Conservation (phyloP, 1,284 basidiomycete species). For the Sparassis latifolia region DNA sequence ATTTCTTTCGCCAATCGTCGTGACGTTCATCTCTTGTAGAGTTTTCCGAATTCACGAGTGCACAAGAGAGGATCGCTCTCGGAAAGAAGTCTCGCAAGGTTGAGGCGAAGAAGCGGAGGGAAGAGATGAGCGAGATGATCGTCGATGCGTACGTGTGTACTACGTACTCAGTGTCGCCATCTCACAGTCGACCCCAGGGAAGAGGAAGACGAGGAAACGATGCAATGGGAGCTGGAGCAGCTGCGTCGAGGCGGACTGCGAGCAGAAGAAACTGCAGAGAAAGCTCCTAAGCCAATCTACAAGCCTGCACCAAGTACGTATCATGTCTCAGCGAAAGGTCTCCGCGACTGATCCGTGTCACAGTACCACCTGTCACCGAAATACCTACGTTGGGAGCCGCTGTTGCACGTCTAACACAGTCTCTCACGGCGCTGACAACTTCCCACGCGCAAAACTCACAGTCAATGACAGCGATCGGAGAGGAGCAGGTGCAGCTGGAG, state of each 20-base stretch:
- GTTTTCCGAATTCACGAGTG: constrained; percentile 85
- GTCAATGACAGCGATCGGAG: constrained; percentile 52
- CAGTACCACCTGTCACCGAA: constrained; percentile 57
- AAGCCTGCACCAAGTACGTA: constrained; percentile 70
- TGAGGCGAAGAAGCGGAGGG: constrained; percentile 67
- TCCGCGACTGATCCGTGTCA: constrained; percentile 9
- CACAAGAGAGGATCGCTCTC: constrained; percentile 79
- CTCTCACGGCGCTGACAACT: constrained; percentile 60
- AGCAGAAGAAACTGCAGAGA: constrained; percentile 26
- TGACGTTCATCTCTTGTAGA: constrained; percentile 38
- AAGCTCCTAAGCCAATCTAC: constrained; percentile 49
- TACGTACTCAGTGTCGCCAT: not conserved
- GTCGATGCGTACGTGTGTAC: constrained; percentile 64
- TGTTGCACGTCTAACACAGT: constrained; percentile 51
- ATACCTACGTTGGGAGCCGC: constrained; percentile 54
- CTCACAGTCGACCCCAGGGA: constrained; percentile 38
- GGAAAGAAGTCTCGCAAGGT: constrained; percentile 79
- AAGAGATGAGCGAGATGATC: constrained; percentile 82
- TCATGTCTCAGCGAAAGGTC: not conserved
- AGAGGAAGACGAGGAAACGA: constrained; percentile 83
- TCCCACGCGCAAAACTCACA: constrained; percentile 67
- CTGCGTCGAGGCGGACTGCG: constrained; percentile 67
- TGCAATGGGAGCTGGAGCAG: constrained; percentile 89
- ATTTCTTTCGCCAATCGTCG: not conserved
- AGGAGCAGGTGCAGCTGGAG: constrained; percentile 69